phyloP scores from a whole-genome alignment of 805 yeast species.

The Henningerozyma blattae region DNA sequence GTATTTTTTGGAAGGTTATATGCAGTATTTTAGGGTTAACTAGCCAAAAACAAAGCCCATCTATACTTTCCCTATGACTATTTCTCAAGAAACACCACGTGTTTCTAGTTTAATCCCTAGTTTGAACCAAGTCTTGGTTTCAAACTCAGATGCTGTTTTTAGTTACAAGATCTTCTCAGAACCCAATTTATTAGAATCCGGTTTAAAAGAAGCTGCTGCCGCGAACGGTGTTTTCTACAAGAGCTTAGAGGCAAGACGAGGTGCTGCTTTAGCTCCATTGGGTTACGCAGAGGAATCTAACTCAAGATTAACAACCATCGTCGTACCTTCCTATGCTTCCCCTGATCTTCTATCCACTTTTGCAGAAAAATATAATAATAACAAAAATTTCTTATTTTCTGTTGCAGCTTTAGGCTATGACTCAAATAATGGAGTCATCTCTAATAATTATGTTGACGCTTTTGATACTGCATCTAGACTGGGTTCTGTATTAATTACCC shows the following conservation, averaged over 20 bases:
- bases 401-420: slow-evolving; percentile 72
- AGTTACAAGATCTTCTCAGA: slow-evolving; percentile 60
- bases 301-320: slow-evolving; percentile 25
- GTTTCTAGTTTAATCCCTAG: slow-evolving; percentile 20
- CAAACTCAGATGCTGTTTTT: slow-evolving; percentile 43
- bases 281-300: slow-evolving; percentile 43
- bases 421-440: slow-evolving; percentile 36
- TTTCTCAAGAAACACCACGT: not conserved
- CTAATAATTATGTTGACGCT: slow-evolving; percentile 52
- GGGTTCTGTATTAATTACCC: slow-evolving; percentile 57
- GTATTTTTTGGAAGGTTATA: too few relatives aligned
- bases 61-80: not conserved
- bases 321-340: slow-evolving; percentile 60
- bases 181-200: slow-evolving; percentile 46
- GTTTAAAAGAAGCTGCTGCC: slow-evolving; percentile 46
- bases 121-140: slow-evolving; percentile 44
- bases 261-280: slow-evolving; percentile 68
- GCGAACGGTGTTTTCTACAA: slow-evolving; percentile 9
- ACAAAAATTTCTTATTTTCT: slow-evolving; percentile 41
- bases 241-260: slow-evolving; percentile 61
- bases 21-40: too few relatives aligned
- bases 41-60: not conserved
- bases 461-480: slow-evolving; percentile 50
- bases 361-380: slow-evolving; percentile 43
- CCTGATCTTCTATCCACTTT: too few relatives aligned